Evolutionary conservation across 495 filamentous ascomycete genomes (phyloP), one percentile per base, ranked within the genome.

Genomic region (Neurospora sp.): DNA sequence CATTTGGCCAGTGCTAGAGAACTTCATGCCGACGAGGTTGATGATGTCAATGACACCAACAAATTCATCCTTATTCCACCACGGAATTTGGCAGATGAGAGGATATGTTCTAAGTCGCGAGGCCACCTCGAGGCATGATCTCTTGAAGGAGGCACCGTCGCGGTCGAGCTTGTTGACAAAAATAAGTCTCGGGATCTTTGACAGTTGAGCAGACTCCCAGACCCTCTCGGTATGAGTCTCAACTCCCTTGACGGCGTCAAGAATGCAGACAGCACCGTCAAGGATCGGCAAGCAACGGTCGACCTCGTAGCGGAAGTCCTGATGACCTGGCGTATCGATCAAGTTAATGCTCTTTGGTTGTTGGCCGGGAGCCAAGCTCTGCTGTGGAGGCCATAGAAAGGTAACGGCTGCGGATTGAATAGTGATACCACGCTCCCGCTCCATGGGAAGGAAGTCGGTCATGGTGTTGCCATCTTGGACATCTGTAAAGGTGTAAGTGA

Each of bases 211-310:
- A 71, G 98, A 96, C 12, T 88, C 82, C 96, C 96, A 99, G 7
- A 99, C 96, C 75, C 97, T 91, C 81, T 99, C 96, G 0, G 96
- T 99, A 81, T 98, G 96, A 1, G 96, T 95, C 79, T 99, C 96
- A 22, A 99, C 96, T 2, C 96, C 96, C 72, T 97, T 95, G 53
- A 99, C 96, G 9, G 93, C 94, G 75, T 99, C 96, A 22, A 99
- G 87, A 75, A 99, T 97, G 76, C 94, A 98, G 40, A 99, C 91
- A 1, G 94, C 94, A 9, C 96, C 96, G 79, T 99, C 96, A 0
- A 99, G 88, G 41, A 98, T 92, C 39, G 94, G 93, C 65, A 98
- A 82, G 20, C 95, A 98, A 18, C 96, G 90, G 74, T 98, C 87
- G 18, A 99, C 96, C 80, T 99, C 96, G 75, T 98, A 98, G 3